Percentiles rank a stretch among this genome's conserved stretches.
Evolutionary conservation across 768 basidiomycete genomes (phyloP).

Genomic region (Boletus insuetus): DNA sequence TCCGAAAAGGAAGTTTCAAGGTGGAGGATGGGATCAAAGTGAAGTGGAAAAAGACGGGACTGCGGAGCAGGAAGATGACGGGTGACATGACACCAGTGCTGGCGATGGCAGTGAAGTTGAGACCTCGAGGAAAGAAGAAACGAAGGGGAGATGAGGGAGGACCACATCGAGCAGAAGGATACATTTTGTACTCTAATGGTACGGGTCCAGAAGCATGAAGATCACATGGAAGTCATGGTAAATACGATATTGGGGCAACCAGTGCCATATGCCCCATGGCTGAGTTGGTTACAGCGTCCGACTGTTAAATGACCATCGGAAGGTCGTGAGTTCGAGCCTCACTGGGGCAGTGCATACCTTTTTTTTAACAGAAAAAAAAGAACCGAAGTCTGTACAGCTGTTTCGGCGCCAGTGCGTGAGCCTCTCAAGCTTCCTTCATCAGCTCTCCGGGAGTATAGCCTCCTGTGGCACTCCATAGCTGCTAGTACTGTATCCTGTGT

Average conservation of each 20-base stretch:
- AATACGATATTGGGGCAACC: no score
- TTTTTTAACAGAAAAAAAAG: not conserved
- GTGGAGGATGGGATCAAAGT: constrained; percentile 16
- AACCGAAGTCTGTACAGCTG: no score
- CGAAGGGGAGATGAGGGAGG: no score
- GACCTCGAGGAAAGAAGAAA: not conserved
- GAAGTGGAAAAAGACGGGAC: constrained; percentile 5
- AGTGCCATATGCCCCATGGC: constrained; percentile 42
- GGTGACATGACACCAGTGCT: not conserved
- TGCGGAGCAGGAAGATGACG: not conserved
- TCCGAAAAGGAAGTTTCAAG: constrained; percentile 84
- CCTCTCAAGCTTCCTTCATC: no score
- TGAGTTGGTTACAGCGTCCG: constrained; percentile 52
- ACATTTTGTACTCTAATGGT: no score
- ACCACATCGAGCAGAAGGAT: no score
- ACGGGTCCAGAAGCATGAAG: no score
- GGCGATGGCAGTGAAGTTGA: not conserved
- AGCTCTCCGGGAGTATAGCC: not conserved
- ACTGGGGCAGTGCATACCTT: constrained; percentile 39
- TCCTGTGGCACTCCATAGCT: no score
- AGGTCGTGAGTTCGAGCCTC: constrained; percentile 55
- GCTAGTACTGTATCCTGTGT: constrained; percentile 2
- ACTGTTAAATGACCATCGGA: constrained; percentile 44
- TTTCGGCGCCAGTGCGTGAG: no score
- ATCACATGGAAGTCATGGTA: no score